Percentiles rank a stretch among this genome's conserved stretches.
phyloP scores from a whole-genome alignment of 768 basidiomycete species.

The Lactarius pseudohatsudake region DNA sequence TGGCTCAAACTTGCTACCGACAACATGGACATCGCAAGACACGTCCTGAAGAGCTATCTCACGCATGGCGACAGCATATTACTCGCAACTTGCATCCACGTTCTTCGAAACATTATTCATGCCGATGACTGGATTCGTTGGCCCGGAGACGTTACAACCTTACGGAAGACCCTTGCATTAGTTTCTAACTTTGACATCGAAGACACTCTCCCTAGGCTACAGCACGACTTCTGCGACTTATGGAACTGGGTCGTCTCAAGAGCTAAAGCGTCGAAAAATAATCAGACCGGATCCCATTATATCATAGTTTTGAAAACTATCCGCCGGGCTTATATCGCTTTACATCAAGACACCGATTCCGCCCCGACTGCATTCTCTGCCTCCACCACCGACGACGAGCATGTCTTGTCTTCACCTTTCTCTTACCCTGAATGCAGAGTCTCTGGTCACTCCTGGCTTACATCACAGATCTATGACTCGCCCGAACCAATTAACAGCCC shows the following conservation, averaged over 20 bases:
- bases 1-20: neutral
- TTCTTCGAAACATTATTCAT: neutral
- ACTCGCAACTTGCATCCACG: neutral
- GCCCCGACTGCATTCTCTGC: neutral
- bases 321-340: neutral
- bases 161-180: neutral
- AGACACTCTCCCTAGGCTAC: neutral
- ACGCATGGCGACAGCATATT: neutral
- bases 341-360: neutral
- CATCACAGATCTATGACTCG: too few relatives aligned
- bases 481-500: too few relatives aligned
- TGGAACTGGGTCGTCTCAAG: neutral
- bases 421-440: too few relatives aligned
- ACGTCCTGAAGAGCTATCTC: neutral
- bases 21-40: neutral
- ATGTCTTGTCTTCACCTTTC: too few relatives aligned
- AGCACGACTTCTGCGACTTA: neutral
- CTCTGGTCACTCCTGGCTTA: too few relatives aligned
- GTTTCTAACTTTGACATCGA: neutral
- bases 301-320: neutral
- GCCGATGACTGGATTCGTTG: neutral
- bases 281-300: neutral
- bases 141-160: neutral
- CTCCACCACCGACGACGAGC: too few relatives aligned
- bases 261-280: neutral